Evolutionary conservation across 2,329 filamentous ascomycete genomes (phyloP).

Genomic region (Diaporthe aspalathi): DNA sequence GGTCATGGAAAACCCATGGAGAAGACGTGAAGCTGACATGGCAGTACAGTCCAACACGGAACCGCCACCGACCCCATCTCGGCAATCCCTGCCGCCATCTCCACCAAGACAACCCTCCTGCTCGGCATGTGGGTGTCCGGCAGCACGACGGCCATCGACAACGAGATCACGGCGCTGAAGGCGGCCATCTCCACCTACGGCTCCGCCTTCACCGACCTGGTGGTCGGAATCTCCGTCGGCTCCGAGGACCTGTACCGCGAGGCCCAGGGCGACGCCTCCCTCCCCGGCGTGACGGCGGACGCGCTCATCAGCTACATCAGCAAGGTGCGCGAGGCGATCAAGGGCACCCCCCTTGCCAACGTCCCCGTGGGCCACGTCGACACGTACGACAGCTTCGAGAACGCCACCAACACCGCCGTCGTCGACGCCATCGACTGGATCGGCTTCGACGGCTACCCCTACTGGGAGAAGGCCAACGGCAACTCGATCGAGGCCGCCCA

Average conservation of each 20-base stretch:
- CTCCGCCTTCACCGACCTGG: conserved; percentile 65
- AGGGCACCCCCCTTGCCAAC: conserved; percentile 50
- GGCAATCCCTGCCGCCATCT: conserved; percentile 79
- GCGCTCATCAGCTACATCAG: conserved; percentile 74
- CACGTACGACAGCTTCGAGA: conserved; percentile 73
- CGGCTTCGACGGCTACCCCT: conserved; percentile 74
- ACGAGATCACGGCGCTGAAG: conserved; percentile 71
- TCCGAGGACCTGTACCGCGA: conserved; percentile 75
- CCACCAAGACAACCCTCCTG: conserved; percentile 68
- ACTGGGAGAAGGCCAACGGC: conserved; percentile 69
- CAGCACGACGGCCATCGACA: conserved; percentile 66
- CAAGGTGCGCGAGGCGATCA: conserved; percentile 58
- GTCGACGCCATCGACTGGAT: conserved; percentile 73
- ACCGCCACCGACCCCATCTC: conserved; percentile 79
- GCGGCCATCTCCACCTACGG: conserved; percentile 63
- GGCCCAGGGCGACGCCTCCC: conserved; percentile 64
- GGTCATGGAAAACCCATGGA: neutral
- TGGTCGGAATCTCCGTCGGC: conserved; percentile 74
- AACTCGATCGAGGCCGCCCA: conserved; percentile 67
- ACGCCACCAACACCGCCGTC: conserved; percentile 68
- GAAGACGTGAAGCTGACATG: neutral
- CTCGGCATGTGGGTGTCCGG: conserved; percentile 74
- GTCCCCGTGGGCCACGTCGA: conserved; percentile 74
- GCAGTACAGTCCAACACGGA: conserved; percentile 64
- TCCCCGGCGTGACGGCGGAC: conserved; percentile 69